These are phyloP conservation scores for Kurtzmaniella quercitrusa DNA, from an alignment of 1,139 yeast species.

Conservation along the genomic window DNA sequence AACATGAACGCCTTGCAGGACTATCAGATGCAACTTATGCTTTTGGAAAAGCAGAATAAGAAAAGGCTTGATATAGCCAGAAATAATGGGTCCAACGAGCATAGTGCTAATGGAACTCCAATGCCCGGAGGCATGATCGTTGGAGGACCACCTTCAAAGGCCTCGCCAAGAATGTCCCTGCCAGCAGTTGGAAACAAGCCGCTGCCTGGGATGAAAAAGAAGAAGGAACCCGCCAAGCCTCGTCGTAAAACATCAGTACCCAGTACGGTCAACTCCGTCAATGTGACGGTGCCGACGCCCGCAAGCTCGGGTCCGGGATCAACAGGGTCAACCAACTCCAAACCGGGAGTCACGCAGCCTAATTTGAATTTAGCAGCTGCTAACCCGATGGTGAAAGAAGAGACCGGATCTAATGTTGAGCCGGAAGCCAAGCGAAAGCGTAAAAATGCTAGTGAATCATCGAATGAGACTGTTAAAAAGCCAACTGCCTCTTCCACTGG, in stretches of 20 bases:
- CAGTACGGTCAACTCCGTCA: slow-evolving; percentile 11
- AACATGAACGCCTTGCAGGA: slow-evolving; percentile 56
- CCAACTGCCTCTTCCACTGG: slow-evolving; percentile 10
- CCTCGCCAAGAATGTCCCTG: slow-evolving; percentile 17
- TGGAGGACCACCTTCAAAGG: slow-evolving; percentile 8
- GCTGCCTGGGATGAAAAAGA: slow-evolving; percentile 32
- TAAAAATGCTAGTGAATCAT: slow-evolving; percentile 17
- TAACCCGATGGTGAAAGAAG: slow-evolving; percentile 22
- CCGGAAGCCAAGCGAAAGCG: slow-evolving; percentile 21
- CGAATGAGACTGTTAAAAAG: not conserved
- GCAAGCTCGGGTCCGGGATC: slow-evolving; percentile 3
- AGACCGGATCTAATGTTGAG: not conserved
- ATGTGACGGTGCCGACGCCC: slow-evolving; percentile 12
- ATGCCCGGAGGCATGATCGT: slow-evolving; percentile 9
- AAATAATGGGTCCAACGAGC: slow-evolving; percentile 23
- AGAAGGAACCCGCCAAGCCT: slow-evolving; percentile 28
- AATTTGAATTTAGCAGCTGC: slow-evolving; percentile 1
- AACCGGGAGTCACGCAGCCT: not conserved
- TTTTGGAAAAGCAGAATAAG: slow-evolving; percentile 68
- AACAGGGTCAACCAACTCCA: slow-evolving; percentile 1
- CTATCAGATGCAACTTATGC: slow-evolving; percentile 72
- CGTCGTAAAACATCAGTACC: slow-evolving; percentile 14
- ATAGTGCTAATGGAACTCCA: slow-evolving; percentile 15
- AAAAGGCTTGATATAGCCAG: slow-evolving; percentile 54
- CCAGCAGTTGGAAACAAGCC: slow-evolving; percentile 34